Base-by-base conservation (phyloP, 129 eudicot species). In the Escallonia rubra region DNA sequence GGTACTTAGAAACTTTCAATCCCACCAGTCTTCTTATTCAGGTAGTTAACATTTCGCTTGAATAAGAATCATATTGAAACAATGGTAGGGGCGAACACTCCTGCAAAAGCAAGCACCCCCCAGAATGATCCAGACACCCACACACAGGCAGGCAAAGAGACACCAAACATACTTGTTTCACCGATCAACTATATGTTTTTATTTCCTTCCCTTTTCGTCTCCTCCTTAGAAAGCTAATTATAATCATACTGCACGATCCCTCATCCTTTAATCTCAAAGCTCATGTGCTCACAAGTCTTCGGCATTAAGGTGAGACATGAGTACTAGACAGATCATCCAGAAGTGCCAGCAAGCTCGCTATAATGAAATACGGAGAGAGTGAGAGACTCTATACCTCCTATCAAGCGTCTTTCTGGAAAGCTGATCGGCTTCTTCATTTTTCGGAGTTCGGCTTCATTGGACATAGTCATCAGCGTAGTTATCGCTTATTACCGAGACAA, bases 401-500 rank as follows among this genome's bases (percentile, higher is more conserved):
- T 50, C 14, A 7, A 14, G 55, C 49, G 58, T 13, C 47, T 40
- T 69, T 10, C 39, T 8, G 50, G 66, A 45, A 59, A 48, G 41
- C 65, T n/a, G 59, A 69, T 57, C 58, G 59, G 66, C 49, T 47
- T 34, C 43, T 45, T 63, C 62, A 45, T 14, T 13, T 15, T 61
- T 44, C n/a, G 59, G 9, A 44, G 62, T 6, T 43, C 2, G 39
- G 10, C 23, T 13, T 84, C 83, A 84, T 34, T 81, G 86, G 45
- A 69, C 76, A 79, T 89, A 89, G 40, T 93, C 88, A 9, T 93
- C 96, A 66, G 86, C 86, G 74, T 89, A 92, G 65, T 84, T 74
- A 71, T 93, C 98, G 39, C 92, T 89, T 43, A 93, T 93, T 41
- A 93, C 95, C 1, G 96, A 93, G 34, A 93, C 95, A 43, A 93